These are phyloP conservation scores for Wallacemonas sp. DNA, from an alignment of 208 protist genomes.

Conservation along the genomic window DNA sequence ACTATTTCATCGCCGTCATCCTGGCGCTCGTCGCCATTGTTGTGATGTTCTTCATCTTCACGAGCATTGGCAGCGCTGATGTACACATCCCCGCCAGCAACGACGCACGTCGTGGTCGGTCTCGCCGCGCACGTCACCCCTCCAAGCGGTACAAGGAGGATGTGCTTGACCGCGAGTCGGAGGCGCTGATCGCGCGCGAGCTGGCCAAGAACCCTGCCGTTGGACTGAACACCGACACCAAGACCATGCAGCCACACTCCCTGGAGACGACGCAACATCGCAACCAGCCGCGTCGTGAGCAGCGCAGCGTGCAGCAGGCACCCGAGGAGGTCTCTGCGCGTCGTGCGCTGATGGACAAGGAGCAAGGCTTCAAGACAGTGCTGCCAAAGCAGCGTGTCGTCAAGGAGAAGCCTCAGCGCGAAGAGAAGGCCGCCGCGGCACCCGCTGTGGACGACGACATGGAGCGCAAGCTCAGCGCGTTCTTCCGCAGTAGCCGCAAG, in stretches of 20 bases:
- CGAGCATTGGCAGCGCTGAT: conserved; percentile 43
- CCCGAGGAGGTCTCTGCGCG: conserved; percentile 22
- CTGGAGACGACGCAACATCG: conserved; percentile 42
- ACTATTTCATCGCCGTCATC: conserved; percentile 68
- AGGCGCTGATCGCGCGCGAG: conserved; percentile 70
- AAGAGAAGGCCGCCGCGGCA: conserved; percentile 7
- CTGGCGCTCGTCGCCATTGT: conserved; percentile 52
- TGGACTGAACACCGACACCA: conserved; percentile 57
- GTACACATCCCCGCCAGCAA: conserved; percentile 7
- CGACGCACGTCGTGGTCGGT: conserved; percentile 23
- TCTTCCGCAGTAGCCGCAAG: conserved; percentile 59
- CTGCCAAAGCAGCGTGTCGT: background rate
- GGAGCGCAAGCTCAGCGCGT: conserved; percentile 67
- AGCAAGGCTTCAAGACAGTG: conserved; percentile 37
- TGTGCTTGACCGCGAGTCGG: conserved; percentile 51
- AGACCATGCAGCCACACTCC: conserved; percentile 31
- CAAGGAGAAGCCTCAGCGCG: conserved; percentile 4
- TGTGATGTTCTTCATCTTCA: conserved; percentile 75
- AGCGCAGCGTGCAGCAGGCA: conserved; percentile 4
- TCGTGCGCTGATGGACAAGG: conserved; percentile 36
- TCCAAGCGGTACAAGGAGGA: conserved; percentile 39
- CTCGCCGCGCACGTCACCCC: conserved; percentile 28
- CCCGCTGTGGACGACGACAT: conserved; percentile 47
- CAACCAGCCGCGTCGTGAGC: conserved; percentile 25
- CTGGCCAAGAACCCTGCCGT: conserved; percentile 30